Percentiles rank a stretch among this genome's conserved stretches.
Conservation (phyloP, 1,284 basidiomycete genomes). For the Microstroma glucosiphilum region DNA sequence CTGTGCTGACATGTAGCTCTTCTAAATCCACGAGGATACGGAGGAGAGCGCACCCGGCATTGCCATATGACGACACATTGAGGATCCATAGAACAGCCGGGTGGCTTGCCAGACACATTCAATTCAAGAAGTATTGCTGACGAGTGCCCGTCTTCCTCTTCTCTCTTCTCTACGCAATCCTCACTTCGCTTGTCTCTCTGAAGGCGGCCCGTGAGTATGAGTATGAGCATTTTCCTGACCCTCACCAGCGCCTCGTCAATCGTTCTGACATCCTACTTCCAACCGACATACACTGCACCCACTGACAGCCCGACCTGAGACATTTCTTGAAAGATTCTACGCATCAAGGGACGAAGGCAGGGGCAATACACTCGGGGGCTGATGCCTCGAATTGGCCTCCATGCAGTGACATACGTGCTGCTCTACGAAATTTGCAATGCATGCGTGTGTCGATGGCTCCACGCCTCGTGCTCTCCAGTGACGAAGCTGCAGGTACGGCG, state of each 20-base stretch:
- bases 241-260: conserved; percentile 50
- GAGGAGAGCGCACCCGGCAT: background rate
- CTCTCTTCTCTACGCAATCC: conserved; percentile 2
- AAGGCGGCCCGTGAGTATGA: conserved; percentile 9
- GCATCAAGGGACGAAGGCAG: conserved; percentile 54
- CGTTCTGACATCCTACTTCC: conserved; percentile 59
- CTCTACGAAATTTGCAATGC: too few relatives aligned
- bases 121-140: background rate
- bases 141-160: background rate
- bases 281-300: conserved; percentile 52
- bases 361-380: conserved; percentile 28
- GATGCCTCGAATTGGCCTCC: too few relatives aligned
- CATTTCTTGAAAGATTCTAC: conserved; percentile 78
- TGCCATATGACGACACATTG: background rate
- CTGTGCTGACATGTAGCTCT: too few relatives aligned
- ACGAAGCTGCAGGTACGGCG: too few relatives aligned
- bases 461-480: too few relatives aligned
- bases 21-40: too few relatives aligned
- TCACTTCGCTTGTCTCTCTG: background rate
- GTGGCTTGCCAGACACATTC: too few relatives aligned
- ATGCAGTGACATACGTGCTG: too few relatives aligned
- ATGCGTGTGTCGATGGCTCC: too few relatives aligned
- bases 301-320: conserved; percentile 53
- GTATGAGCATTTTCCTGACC: conserved; percentile 3
- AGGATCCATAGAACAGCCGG: conserved; percentile 10